Evolutionary conservation across 768 basidiomycete genomes (phyloP), one percentile per base, ranked within the genome.

Genomic region (Leccinum imitatum): DNA sequence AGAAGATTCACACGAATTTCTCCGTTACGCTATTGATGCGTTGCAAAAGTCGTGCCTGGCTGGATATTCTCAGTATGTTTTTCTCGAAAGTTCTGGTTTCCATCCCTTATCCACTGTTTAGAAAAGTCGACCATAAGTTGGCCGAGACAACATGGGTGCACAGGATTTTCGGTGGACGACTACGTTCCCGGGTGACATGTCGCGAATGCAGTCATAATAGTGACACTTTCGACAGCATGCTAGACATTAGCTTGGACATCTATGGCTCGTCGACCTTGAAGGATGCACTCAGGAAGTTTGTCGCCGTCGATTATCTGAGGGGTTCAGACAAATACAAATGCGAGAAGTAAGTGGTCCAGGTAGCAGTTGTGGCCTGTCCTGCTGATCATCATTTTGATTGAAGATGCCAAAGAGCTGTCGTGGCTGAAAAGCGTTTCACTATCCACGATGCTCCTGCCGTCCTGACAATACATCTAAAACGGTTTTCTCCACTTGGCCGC

Each of bases 281-380:
- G 71, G 86, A 89, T 4, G 93, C 92, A 2, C 74, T 96, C 58
- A 80, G 82, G 37, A 89, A 87, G 68, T 97, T 97, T 67, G 84
- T 91, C 39, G 87, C 85, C 8, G 78, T 90, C 51, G 97, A 99
- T 69, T 79, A 82, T 62, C 74, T 99, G 62, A 91, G 86, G 62
- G 97, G 96, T 0, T 85, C 87, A 6, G 93, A 99, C 79, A 95
- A 95, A 77, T 99, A 99, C 75, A 93, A 95, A 72, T 99, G 97
- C 75, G 97, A 99, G 76, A 98, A 93, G 94, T 97, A 71, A 67
- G 91, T 81, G n/a, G 14, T 53, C 30, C 50, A 55, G 50, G 47
- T 25, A 50, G 48, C 48, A 10, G 23, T 41, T 46, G 23, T 30
- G 7, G 15, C 19, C 23, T 27, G 11, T 56, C 51, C 58, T 14